These are phyloP conservation scores for Phoenix dactylifera DNA, from an alignment of 176 grass and related monocot genomes.

Conservation along the genomic window DNA sequence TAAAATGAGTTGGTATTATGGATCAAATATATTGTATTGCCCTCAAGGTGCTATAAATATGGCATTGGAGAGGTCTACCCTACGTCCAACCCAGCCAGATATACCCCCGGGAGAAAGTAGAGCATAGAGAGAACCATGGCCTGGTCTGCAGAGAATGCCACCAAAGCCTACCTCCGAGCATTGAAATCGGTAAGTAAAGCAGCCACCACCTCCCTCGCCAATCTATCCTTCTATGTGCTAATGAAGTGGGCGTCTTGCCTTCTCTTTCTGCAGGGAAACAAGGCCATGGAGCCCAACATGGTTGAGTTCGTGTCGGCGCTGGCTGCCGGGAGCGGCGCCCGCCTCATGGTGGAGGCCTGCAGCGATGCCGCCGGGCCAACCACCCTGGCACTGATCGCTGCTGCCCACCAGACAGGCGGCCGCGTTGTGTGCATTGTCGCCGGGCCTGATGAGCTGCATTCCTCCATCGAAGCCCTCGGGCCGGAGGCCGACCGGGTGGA, in stretches of 20 bases:
- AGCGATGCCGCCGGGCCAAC: conserved; percentile 4
- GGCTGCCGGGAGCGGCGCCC: conserved; percentile 21
- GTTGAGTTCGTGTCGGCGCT: conserved; percentile 19
- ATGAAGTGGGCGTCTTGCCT: neutral
- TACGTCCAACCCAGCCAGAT: no score
- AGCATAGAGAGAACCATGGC: neutral
- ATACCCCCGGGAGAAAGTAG: no score
- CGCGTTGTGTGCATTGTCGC: conserved; percentile 6
- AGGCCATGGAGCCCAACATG: conserved; percentile 9
- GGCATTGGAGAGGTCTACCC: no score
- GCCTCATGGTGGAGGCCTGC: conserved; percentile 15
- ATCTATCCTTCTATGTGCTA: neutral
- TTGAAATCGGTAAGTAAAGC: conserved; percentile 4
- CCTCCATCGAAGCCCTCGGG: conserved; percentile 5
- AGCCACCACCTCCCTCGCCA: neutral
- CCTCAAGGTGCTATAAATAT: no score
- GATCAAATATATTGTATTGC: no score
- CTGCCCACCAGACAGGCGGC: conserved; percentile 15
- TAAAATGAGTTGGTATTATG: no score
- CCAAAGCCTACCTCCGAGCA: conserved; percentile 18
- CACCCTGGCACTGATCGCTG: conserved; percentile 12
- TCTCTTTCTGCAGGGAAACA: conserved; percentile 9
- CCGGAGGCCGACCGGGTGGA: neutral
- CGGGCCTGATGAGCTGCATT: neutral
- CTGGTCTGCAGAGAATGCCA: conserved; percentile 28